These are phyloP conservation scores for Trichophyton rubrum DNA, from an alignment of 2,329 filamentous ascomycete genomes.

Conservation along the genomic window DNA sequence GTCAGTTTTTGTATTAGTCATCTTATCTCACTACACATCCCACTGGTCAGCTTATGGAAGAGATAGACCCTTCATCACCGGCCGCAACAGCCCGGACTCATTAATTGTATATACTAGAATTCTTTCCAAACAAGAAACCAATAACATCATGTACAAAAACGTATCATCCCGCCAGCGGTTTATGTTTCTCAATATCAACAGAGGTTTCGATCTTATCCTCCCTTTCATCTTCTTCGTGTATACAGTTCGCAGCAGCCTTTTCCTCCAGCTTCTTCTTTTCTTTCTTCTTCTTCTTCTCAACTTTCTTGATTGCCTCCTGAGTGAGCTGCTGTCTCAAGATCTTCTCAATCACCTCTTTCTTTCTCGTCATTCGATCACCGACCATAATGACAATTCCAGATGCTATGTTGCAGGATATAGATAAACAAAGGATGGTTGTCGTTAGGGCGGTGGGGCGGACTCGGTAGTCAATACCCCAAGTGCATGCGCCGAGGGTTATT, in stretches of 20 bases:
- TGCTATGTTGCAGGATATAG: slow-evolving; percentile 63
- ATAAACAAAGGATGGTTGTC: slow-evolving; percentile 67
- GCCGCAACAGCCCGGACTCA: no score
- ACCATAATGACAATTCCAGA: slow-evolving; percentile 65
- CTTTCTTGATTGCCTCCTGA: slow-evolving; percentile 47
- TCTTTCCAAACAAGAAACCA: neutral
- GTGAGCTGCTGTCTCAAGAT: slow-evolving; percentile 68
- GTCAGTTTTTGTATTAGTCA: no score
- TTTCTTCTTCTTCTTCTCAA: slow-evolving; percentile 40
- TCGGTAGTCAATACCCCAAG: slow-evolving; percentile 65
- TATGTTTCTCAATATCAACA: neutral
- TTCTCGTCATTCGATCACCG: slow-evolving; percentile 63
- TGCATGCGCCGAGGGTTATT: slow-evolving; percentile 64
- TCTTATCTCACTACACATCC: no score
- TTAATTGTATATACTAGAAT: no score
- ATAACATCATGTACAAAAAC: neutral
- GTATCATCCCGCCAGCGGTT: neutral
- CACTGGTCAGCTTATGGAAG: no score
- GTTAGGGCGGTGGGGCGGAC: slow-evolving; percentile 59
- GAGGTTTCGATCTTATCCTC: neutral
- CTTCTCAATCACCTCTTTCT: slow-evolving; percentile 72
- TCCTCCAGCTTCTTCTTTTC: slow-evolving; percentile 30
- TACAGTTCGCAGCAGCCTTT: neutral
- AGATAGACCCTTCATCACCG: no score
- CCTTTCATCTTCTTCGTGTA: slow-evolving; percentile 4